Evolutionary conservation across 75 land plant genomes (phyloP), one percentile per base, ranked within the genome.

Genomic region (Pinus tabuliformis): DNA sequence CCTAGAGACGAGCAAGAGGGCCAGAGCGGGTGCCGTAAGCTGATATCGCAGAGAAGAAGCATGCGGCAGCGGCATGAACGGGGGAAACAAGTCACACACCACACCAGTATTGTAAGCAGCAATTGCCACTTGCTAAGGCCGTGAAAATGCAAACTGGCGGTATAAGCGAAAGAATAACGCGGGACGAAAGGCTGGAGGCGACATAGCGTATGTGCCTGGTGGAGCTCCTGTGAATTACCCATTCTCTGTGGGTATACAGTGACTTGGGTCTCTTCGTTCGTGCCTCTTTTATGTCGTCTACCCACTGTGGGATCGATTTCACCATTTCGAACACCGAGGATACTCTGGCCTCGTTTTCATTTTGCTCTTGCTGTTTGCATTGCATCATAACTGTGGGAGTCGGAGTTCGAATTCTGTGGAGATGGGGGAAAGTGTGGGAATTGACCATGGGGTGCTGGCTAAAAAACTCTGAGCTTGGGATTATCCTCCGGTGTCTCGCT

Each of bases 21-120:
- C 94, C 79, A 96, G 79, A 8, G 97, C 97, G 3, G 99, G 94
- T 16, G 99, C 97, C 4, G 92, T 90, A n/a, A 96, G 78, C 84
- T 95, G 91, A 66, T 86, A 91, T n/a, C 94, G 99, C 89, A 91
- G 71, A 7, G 94, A 76, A 11, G 94, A 89, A 8, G 88, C 77
- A 36, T 83, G 86, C 73, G 93, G 36, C 52, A 93, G 68, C 0
- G 92, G 92, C 56, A 94, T 62, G 42, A 81, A 78, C 65, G 57
- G 75, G 1, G 93, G 92, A 33, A 89, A 60, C 76, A 74, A 78
- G 3, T 70, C 26, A 66, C 62, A 0, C 28, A 71, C 21, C 28
- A 96, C 89, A 9, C 84, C 82, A 1, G 88, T 66, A 64, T 96
- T 96, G 78, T 91, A 96, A 33, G 81, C 63, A 6, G 91, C 86